These are phyloP conservation scores for Fusarium annulatum DNA, from an alignment of 2,329 filamentous ascomycete genomes.

Conservation along the genomic window DNA sequence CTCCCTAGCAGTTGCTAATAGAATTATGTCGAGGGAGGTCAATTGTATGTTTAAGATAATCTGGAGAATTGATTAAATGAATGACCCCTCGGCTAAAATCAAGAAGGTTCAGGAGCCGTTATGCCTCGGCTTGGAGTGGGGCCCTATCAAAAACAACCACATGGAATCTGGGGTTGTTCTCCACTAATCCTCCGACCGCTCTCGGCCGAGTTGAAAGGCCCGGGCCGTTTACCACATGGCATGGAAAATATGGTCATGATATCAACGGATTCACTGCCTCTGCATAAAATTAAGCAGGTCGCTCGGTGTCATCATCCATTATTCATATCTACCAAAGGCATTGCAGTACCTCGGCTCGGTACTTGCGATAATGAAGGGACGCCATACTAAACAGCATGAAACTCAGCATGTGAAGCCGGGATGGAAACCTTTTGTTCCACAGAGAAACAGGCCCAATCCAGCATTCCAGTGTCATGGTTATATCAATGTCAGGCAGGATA, in stretches of 20 bases:
- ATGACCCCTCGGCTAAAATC: background rate
- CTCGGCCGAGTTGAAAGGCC: constrained; percentile 38
- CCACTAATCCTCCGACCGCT: constrained; percentile 7
- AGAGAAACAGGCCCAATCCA: background rate
- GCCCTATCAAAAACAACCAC: background rate
- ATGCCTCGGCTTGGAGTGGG: constrained; percentile 39
- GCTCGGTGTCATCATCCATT: background rate
- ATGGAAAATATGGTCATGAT: background rate
- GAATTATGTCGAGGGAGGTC: background rate
- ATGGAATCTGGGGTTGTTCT: constrained; percentile 27
- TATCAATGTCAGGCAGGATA: background rate
- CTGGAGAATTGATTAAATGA: background rate
- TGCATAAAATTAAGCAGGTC: background rate
- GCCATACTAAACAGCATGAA: background rate
- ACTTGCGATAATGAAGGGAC: background rate
- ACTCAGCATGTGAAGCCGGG: background rate
- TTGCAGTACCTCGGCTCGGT: background rate
- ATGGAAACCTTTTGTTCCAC: background rate
- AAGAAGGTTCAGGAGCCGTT: background rate
- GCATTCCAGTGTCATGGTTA: background rate
- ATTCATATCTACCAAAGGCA: background rate
- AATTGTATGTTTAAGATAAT: background rate
- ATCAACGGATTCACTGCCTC: background rate
- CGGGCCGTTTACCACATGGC: constrained; percentile 9
- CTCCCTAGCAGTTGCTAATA: no score